A percentile compares a stretch with the other conserved stretches of the same genome.
Conservation (phyloP, 495 filamentous ascomycete genomes). For the Lophiotrema nucula region DNA sequence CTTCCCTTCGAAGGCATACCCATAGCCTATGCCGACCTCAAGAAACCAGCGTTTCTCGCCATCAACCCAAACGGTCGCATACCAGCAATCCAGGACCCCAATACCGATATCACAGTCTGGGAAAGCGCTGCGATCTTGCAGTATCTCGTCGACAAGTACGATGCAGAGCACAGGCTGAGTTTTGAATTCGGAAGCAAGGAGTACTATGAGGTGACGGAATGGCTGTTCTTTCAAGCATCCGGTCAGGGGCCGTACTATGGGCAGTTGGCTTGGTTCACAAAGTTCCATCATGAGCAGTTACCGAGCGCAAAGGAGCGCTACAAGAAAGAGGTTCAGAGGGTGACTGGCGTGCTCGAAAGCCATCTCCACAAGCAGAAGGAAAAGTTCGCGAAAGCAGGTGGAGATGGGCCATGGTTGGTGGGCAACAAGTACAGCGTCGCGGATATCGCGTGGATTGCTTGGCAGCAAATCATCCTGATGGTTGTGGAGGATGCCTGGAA, state of each 20-base stretch:
- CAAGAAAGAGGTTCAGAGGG: slow-evolving; percentile 54
- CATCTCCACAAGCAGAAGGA: slow-evolving; percentile 39
- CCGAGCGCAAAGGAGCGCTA: slow-evolving; percentile 61
- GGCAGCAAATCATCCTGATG: slow-evolving; percentile 35
- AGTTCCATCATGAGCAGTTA: slow-evolving; percentile 58
- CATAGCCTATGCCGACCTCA: background rate
- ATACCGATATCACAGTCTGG: slow-evolving; percentile 66
- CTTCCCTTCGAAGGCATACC: background rate
- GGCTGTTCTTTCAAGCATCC: slow-evolving; percentile 63
- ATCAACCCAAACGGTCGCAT: slow-evolving; percentile 30
- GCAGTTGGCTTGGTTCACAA: slow-evolving; percentile 57
- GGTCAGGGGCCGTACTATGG: slow-evolving; percentile 71
- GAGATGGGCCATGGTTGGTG: slow-evolving; percentile 57
- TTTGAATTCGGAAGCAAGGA: slow-evolving; percentile 51
- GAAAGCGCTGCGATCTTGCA: slow-evolving; percentile 72
- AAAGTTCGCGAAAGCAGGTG: background rate
- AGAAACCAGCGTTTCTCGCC: background rate
- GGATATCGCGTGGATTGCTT: slow-evolving; percentile 60
- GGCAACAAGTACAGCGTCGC: slow-evolving; percentile 58
- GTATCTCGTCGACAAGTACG: slow-evolving; percentile 72
- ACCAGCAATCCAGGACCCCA: slow-evolving; percentile 64
- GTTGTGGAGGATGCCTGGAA: background rate
- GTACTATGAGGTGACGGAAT: slow-evolving; percentile 58
- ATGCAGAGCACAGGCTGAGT: slow-evolving; percentile 59
- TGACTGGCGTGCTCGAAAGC: slow-evolving; percentile 57